Evolutionary conservation across 202 grass and related monocot species (phyloP), one percentile per base, ranked within the genome.

Genomic region (Schoenoplectus triqueter): DNA sequence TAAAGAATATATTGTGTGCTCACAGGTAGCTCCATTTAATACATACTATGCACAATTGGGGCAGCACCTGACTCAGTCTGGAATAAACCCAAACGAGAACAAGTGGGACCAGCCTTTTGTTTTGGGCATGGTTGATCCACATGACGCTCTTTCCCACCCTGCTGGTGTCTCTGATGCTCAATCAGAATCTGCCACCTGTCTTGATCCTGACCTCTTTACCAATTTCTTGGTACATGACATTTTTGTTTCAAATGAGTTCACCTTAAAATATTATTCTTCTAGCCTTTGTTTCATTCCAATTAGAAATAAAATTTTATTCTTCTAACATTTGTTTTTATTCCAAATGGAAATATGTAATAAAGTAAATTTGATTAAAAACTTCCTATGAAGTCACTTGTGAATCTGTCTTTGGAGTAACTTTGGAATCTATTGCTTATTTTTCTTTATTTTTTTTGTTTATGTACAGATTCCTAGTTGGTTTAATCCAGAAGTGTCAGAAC

Each of bases 11-110:
- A 66, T 17, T 73, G 14, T 88, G 62, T 85, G 48, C 15, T 73
- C 78, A 90, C 88, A 96, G 93, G 93, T 99, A 87, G 96, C 93
- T 83, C 96, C 96, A 84, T 99, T 99, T 85, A 99, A 99, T 92
- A 94, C 96, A 2, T 90, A 89, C 74, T 96, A 99, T 87, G 86
- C 93, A 55, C 89, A 91, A 83, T 83, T 99, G 71, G 86, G 71
- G 65, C 89, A 94, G 72, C 96, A 99, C 84, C 48, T 99, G 86
- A 46, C n/a, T 3, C 93, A 98, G 92, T 90, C 89, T 76, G 93
- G 91, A 84, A 86, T 98, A 18, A 88, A 98, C 74, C 84, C 88
- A 4, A 55, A 85, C 82, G 42, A 90, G 86, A 98, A 98, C 54
- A 98, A 89, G 87, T 98, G 96, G 96, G 90, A 98, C 75, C 91